phyloP scores from a whole-genome alignment of 108 stramenopile species.

The Cyclotella cryptica region DNA sequence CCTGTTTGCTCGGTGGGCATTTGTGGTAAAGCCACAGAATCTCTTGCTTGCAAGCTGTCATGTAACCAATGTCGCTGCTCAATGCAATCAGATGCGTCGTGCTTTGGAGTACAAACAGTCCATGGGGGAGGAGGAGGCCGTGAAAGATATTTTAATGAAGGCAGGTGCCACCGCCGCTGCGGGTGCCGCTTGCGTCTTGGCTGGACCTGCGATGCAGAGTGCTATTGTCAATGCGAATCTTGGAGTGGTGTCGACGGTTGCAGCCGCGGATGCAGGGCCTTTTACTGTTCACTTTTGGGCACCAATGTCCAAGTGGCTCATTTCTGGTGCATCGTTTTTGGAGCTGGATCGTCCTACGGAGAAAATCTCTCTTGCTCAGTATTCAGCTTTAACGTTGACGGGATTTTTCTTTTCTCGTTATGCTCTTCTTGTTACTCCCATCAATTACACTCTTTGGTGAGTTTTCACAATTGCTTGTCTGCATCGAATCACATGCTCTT shows the following conservation, averaged over 20 bases:
- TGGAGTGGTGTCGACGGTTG: slow-evolving; percentile 67
- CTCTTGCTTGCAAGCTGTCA: slow-evolving; percentile 74
- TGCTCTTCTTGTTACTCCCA: slow-evolving; percentile 78
- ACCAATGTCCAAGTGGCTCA: slow-evolving; percentile 92
- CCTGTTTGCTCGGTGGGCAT: slow-evolving; percentile 88
- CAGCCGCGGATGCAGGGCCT: slow-evolving; percentile 79
- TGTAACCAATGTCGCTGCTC: slow-evolving; percentile 82
- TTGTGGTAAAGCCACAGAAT: slow-evolving; percentile 83
- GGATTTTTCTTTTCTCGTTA: slow-evolving; percentile 90
- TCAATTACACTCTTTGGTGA: slow-evolving; percentile 84
- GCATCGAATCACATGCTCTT: not conserved
- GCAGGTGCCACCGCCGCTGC: slow-evolving; percentile 73
- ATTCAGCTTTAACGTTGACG: slow-evolving; percentile 82
- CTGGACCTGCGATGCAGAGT: slow-evolving; percentile 65
- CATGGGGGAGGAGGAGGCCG: slow-evolving; percentile 71
- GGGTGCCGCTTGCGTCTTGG: slow-evolving; percentile 61
- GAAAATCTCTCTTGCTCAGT: slow-evolving; percentile 85
- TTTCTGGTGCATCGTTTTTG: slow-evolving; percentile 83
- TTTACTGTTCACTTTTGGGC: slow-evolving; percentile 78
- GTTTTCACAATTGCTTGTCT: not conserved
- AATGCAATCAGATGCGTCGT: slow-evolving; percentile 82
- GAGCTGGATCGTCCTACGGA: slow-evolving; percentile 89
- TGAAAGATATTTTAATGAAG: slow-evolving; percentile 65
- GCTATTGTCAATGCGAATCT: slow-evolving; percentile 60
- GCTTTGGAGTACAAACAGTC: slow-evolving; percentile 77